A percentile compares a stretch with the other conserved stretches of the same genome.
These are phyloP conservation scores for Phytopythium litorale DNA, from an alignment of 352 stramenopile genomes.

Conservation along the genomic window DNA sequence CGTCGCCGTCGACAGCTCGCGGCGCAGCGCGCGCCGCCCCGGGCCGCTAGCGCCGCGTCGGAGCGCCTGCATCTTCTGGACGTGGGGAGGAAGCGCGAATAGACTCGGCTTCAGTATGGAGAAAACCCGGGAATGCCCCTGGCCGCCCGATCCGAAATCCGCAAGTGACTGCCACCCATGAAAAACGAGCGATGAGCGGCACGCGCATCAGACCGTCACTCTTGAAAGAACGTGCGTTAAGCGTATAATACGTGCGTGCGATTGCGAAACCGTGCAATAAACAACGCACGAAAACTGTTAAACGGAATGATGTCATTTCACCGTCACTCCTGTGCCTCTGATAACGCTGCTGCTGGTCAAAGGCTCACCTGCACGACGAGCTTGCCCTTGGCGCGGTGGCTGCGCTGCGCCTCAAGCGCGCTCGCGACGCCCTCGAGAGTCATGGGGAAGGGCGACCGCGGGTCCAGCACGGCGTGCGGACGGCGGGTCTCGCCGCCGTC, in stretches of 20 bases:
- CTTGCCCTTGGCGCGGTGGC: conserved; percentile 74
- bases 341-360: no score
- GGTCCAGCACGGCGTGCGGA: conserved; percentile 59
- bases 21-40: not conserved
- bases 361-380: conserved; percentile 38
- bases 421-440: conserved; percentile 43
- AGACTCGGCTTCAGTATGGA: not conserved
- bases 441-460: conserved; percentile 57
- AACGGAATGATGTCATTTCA: conserved; percentile 11
- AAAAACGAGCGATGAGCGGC: not conserved
- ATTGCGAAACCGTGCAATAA: conserved; percentile 5
- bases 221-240: not conserved
- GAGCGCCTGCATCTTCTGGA: conserved; percentile 29
- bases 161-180: not conserved
- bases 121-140: not conserved
- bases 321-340: not conserved
- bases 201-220: no score
- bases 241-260: conserved; percentile 2
- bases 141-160: conserved; percentile 1
- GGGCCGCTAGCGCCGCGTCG: conserved; percentile 10
- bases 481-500: not conserved
- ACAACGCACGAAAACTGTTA: conserved; percentile 1
- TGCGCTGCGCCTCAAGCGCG: conserved; percentile 58
- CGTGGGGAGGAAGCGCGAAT: not conserved
- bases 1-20: conserved; percentile 2